phyloP scores from a whole-genome alignment of 176 grass and related monocot species.

The Thalia dealbata region DNA sequence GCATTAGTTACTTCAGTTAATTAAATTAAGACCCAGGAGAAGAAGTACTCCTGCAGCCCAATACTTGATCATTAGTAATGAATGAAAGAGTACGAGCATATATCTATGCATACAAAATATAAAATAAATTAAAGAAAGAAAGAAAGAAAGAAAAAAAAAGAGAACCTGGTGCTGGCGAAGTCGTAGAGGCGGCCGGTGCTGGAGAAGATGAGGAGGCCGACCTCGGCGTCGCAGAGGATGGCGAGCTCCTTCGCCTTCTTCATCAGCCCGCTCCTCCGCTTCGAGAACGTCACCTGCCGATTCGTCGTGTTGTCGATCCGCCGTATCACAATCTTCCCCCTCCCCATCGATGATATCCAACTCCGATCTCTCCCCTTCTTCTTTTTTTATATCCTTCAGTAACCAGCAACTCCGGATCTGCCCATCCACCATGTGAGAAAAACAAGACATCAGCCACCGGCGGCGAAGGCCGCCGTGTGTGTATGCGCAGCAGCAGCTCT shows the following conservation, averaged over 20 bases:
- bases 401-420: too few species aligned
- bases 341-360: neutral
- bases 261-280: neutral
- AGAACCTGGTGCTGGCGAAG: neutral
- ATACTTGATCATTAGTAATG: too few species aligned
- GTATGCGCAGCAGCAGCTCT: too few species aligned
- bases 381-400: neutral
- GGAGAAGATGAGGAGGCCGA: conserved; percentile 5
- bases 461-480: too few species aligned
- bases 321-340: conserved; percentile 2
- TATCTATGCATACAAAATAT: too few species aligned
- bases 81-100: too few species aligned
- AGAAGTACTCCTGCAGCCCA: too few species aligned
- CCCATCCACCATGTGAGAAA: neutral
- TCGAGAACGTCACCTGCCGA: neutral
- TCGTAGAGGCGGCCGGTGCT: neutral
- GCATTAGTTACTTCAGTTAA: too few species aligned
- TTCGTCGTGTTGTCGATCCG: neutral
- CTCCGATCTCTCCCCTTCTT: neutral
- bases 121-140: too few species aligned
- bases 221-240: conserved; percentile 4
- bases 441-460: too few species aligned
- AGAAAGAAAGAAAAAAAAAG: too few species aligned
- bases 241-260: conserved; percentile 2
- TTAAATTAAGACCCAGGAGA: too few species aligned